phyloP scores from a whole-genome alignment of 805 yeast genomes.

The Tetrapisispora iriomotensis region DNA sequence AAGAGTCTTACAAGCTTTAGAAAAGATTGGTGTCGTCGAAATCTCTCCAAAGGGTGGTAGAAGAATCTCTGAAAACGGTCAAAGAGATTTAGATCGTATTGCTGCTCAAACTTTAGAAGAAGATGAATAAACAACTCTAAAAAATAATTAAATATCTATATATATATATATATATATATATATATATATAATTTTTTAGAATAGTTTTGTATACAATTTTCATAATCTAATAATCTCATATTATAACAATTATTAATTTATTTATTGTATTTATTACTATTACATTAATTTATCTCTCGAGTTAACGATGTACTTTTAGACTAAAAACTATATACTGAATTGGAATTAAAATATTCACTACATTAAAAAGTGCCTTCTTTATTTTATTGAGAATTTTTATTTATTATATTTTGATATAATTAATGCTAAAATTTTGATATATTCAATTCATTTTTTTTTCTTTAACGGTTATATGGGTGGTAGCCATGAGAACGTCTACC shows the following conservation, averaged over 20 bases:
- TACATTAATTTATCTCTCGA: background rate
- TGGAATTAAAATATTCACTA: too few species aligned
- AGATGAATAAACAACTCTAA: slow-evolving; percentile 44
- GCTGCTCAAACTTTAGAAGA: slow-evolving; percentile 97
- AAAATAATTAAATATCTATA: slow-evolving; percentile 3
- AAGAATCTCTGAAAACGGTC: slow-evolving; percentile 98
- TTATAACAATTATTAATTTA: slow-evolving; percentile 2
- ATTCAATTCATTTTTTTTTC: background rate
- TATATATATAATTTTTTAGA: slow-evolving; percentile 8
- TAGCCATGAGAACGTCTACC: slow-evolving; percentile 19
- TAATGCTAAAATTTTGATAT: background rate
- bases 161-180: slow-evolving; percentile 3
- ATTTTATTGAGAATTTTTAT: background rate
- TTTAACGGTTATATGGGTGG: slow-evolving; percentile 25
- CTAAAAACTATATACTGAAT: too few species aligned
- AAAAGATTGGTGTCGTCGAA: slow-evolving; percentile 96
- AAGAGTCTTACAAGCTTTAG: slow-evolving; percentile 94
- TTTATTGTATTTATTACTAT: too few species aligned
- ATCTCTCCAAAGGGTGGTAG: slow-evolving; percentile 97
- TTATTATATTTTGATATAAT: background rate
- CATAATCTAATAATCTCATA: slow-evolving; percentile 3
- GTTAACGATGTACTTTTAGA: too few species aligned
- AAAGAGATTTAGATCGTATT: slow-evolving; percentile 99
- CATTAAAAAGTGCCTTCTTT: too few species aligned
- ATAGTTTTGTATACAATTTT: slow-evolving; percentile 6